A percentile compares a stretch with the other conserved stretches of the same genome.
Conservation (phyloP, 2,329 filamentous ascomycete genomes). For the Diaporthe aspalathi region DNA sequence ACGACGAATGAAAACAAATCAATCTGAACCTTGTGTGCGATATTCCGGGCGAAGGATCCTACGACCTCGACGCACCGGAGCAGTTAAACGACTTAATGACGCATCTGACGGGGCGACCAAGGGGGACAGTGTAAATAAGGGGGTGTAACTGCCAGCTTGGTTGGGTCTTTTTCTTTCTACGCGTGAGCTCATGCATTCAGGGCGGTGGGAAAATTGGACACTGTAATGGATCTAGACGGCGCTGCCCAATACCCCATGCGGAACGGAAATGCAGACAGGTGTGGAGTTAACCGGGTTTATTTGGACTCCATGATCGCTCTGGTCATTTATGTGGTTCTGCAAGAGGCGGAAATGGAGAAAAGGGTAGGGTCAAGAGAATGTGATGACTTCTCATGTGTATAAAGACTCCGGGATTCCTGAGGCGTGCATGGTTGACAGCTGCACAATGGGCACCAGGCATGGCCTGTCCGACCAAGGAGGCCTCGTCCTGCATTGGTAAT, state of each 20-base stretch:
- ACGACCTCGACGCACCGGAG: neutral
- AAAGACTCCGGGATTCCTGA: neutral
- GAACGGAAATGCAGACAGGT: constrained; percentile 10
- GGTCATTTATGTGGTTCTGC: neutral
- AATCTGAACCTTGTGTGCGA: neutral
- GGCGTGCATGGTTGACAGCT: neutral
- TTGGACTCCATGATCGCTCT: neutral
- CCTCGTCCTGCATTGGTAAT: neutral
- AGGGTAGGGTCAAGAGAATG: neutral
- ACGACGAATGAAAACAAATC: constrained; percentile 47
- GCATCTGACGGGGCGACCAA: constrained; percentile 11
- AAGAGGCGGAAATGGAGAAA: neutral
- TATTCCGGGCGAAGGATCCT: neutral
- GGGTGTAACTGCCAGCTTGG: neutral
- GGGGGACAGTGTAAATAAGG: neutral
- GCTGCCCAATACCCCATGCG: constrained; percentile 28
- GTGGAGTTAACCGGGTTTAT: constrained; percentile 9
- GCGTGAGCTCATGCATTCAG: constrained; percentile 9
- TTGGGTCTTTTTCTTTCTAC: neutral
- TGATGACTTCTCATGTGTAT: neutral
- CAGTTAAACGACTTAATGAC: constrained; percentile 12
- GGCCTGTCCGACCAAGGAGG: neutral
- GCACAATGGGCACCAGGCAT: neutral
- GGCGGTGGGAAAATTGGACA: constrained; percentile 8
- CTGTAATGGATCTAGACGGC: constrained; percentile 28